Evolutionary conservation across 768 basidiomycete species (phyloP).

Genomic region (Artomyces pyxidatus): DNA sequence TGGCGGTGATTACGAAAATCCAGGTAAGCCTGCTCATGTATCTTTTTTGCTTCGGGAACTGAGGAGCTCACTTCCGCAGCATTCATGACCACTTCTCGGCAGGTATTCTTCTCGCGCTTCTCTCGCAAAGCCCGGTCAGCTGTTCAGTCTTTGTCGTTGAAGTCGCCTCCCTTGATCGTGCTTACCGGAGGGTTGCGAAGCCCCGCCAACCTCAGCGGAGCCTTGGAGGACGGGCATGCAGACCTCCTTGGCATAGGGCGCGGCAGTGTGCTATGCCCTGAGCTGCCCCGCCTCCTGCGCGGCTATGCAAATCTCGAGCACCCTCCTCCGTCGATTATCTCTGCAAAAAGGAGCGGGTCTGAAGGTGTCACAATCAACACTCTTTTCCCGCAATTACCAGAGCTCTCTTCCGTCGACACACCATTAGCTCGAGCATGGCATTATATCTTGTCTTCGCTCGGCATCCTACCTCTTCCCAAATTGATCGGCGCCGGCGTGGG

Average conservation of each 20-base stretch:
- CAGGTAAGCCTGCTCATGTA: conserved; percentile 35
- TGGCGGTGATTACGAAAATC: conserved; percentile 79
- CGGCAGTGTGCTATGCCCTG: conserved; percentile 52
- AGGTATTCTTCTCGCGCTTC: conserved; percentile 69
- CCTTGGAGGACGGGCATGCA: conserved; percentile 47
- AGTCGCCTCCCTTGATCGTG: conserved; percentile 48
- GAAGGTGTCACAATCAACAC: no score
- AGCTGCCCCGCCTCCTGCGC: conserved; percentile 43
- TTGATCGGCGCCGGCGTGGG: conserved; percentile 57
- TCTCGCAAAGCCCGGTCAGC: conserved; percentile 45
- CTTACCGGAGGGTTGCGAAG: conserved; percentile 77
- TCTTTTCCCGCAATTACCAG: no score
- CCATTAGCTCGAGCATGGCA: background rate
- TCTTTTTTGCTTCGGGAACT: background rate
- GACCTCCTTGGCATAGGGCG: conserved; percentile 76
- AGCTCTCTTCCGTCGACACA: no score
- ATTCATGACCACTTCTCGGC: conserved; percentile 37
- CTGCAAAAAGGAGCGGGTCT: no score
- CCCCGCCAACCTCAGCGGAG: conserved; percentile 43
- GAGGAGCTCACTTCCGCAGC: conserved; percentile 9
- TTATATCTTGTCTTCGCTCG: conserved; percentile 10
- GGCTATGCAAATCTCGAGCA: no score
- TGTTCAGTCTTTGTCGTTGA: conserved; percentile 26
- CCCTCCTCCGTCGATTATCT: no score
- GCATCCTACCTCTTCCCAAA: conserved; percentile 29